A percentile compares a stretch with the other conserved stretches of the same genome.
Conservation (phyloP, 2,329 filamentous ascomycete genomes). For the Epichloe aotearoae region DNA sequence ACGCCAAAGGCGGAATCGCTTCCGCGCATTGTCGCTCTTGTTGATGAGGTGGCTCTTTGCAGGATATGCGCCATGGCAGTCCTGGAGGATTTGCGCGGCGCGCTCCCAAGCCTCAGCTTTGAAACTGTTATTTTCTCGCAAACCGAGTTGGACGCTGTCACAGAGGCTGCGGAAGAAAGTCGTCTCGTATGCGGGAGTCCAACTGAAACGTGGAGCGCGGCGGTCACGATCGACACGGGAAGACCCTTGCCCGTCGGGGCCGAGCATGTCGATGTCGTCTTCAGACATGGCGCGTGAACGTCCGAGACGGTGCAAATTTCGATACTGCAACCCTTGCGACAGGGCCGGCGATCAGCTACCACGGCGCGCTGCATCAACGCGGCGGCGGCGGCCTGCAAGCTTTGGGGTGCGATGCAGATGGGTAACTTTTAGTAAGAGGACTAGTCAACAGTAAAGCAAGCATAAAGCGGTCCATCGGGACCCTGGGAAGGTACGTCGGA, state of each 20-base stretch:
- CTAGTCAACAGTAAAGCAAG: too few species aligned
- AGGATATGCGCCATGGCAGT: slow-evolving; percentile 42
- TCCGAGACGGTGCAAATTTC: not conserved
- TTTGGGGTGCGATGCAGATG: not conserved
- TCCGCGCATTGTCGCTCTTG: slow-evolving; percentile 50
- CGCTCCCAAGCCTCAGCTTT: slow-evolving; percentile 49
- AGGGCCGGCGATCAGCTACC: slow-evolving; percentile 4
- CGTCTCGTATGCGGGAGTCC: slow-evolving; percentile 44
- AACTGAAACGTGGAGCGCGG: slow-evolving; percentile 42
- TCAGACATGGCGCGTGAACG: slow-evolving; percentile 21
- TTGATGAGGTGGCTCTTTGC: slow-evolving; percentile 49
- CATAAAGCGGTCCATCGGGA: too few species aligned
- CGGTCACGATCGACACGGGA: slow-evolving; percentile 25
- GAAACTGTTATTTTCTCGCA: slow-evolving; percentile 46
- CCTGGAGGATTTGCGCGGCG: slow-evolving; percentile 39
- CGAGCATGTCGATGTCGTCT: slow-evolving; percentile 24
- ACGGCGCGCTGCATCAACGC: slow-evolving; percentile 2
- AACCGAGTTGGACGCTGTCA: slow-evolving; percentile 43
- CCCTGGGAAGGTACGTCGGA: too few species aligned
- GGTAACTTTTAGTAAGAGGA: too few species aligned
- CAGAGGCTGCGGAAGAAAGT: slow-evolving; percentile 49
- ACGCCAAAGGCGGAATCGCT: slow-evolving; percentile 49
- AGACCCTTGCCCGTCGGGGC: slow-evolving; percentile 20
- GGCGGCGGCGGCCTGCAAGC: slow-evolving; percentile 4
- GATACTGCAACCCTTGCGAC: not conserved